Evolutionary conservation across 2,329 filamentous ascomycete genomes (phyloP), one percentile per base, ranked within the genome.

Genomic region (Sclerotinia spermophila): DNA sequence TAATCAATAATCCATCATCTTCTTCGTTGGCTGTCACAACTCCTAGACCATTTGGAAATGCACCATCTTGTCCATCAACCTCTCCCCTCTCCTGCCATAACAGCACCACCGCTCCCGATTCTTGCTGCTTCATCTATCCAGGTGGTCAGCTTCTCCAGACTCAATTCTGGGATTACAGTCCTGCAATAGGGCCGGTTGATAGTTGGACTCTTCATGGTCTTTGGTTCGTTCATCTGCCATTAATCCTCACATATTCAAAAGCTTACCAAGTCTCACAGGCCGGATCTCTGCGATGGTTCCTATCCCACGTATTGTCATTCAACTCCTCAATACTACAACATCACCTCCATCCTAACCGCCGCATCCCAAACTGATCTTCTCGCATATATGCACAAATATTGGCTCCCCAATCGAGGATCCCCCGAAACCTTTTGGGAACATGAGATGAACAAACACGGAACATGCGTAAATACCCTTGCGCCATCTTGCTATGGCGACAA

Each of bases 141-240:
- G 89, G 90, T 7, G 92, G 92, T 3, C 87, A 92, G 73, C 82
- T 94, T 64, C 84, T 94, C 7, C 87, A 88, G 80, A 94, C 92
- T 2, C 91, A 94, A 75, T 94, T 94, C 81, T 94, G 92, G 91
- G 91, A 94, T 77, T 86, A 87, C 1, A 80, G 85, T 72, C 90
- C 90, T 1, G 82, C 86, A 1, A 85, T 88, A 10, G 79, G 92
- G 0, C 90, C 91, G 2, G 81, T 80, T 65, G 86, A 92, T 77
- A 89, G 87, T 8, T 94, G 91, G 91, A 93, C 90, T 1, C 85
- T 93, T 55, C 91, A 93, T 77, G 90, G 90, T 1, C 83, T 93
- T 13, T 91, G 81, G 77, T 78, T 67, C 27, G 68, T 64, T 42
- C 67, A 35, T 62, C 70, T 44, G 51, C 24, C 51, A 66, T 40